Base-by-base conservation (phyloP, 805 yeast species). In the Sungouiella thailandica region DNA sequence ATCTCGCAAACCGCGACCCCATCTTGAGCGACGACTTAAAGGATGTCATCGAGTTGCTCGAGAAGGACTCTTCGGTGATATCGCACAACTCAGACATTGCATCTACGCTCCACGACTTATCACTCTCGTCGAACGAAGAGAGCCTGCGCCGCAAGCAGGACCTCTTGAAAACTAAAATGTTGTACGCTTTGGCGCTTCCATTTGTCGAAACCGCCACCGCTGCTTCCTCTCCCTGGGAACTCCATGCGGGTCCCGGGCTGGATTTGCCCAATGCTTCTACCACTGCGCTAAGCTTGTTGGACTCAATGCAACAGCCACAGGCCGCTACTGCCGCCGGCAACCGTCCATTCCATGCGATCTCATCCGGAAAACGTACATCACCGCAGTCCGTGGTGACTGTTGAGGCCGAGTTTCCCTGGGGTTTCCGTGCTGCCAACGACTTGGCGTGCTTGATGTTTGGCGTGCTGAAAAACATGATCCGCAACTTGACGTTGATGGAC, bases 311-410 rank as follows among this genome's bases (percentile, higher is more conserved):
- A 8, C 36, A 46, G 1, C 44, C 40, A 5, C 33, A 52, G 49
- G n/a, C 47, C 55, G n/a, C 28, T 46, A 18, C 30, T 20, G 29
- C 41, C 9, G 23, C 39, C 4, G 43, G 55, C 29, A 57, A 60
- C 20, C 50, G 82, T 23, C 74, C 78, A 9, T 78, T 73, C 57
- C 85, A 85, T 62, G 54, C 81, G 23, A 61, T 78, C 40, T 70
- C 86, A 1, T 72, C 88, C 0, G 79, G 83, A 2, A 87, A 83
- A 47, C 80, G 79, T 39, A 58, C 82, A 0, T 66, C 76, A 1
- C 90, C 90, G 8, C 93, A 86, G 50, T 93, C 96, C 0, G 80
- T 88, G 9, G 80, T 89, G 54, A 86, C 96, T 0, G 84, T 94
- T 31, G 78, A 77, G 2, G 62, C 73, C 16, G 76, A 72, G 10